phyloP scores from a whole-genome alignment of 371 early-diverging fungal genomes.

The Lichtheimia hyalospora region DNA sequence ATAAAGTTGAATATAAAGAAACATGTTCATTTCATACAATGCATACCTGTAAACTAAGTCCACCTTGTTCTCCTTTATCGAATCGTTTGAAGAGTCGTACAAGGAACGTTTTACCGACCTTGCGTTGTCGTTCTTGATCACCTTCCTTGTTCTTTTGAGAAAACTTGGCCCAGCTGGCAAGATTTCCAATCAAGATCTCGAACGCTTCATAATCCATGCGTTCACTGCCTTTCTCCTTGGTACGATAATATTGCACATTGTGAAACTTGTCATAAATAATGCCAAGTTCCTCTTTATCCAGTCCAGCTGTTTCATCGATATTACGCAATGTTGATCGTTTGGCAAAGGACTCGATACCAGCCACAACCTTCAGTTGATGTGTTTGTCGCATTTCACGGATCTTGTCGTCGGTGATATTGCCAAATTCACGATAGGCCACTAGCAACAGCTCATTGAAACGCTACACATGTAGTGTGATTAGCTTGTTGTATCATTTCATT shows the following conservation, averaged over 20 bases:
- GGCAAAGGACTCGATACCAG: conserved; percentile 90
- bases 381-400: conserved; percentile 82
- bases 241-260: conserved; percentile 75
- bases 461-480: conserved; percentile 10
- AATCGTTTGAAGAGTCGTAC: conserved; percentile 55
- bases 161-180: conserved; percentile 39
- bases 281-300: conserved; percentile 84
- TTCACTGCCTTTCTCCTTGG: conserved; percentile 25
- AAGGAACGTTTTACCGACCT: conserved; percentile 50
- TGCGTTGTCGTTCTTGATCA: conserved; percentile 31
- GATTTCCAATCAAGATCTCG: conserved; percentile 31
- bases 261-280: conserved; percentile 91
- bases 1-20: neutral
- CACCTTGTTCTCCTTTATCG: conserved; percentile 56
- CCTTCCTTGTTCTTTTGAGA: conserved; percentile 18
- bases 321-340: conserved; percentile 87
- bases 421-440: conserved; percentile 91
- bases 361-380: conserved; percentile 90
- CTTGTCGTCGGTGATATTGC: conserved; percentile 73
- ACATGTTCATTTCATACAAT: neutral
- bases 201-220: conserved; percentile 40
- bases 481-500: neutral
- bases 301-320: conserved; percentile 69
- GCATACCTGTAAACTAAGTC: conserved; percentile 60
- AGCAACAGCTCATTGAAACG: conserved; percentile 90